Base-by-base conservation (phyloP, 1,284 basidiomycete species). In the Austropuccinia psidii region DNA sequence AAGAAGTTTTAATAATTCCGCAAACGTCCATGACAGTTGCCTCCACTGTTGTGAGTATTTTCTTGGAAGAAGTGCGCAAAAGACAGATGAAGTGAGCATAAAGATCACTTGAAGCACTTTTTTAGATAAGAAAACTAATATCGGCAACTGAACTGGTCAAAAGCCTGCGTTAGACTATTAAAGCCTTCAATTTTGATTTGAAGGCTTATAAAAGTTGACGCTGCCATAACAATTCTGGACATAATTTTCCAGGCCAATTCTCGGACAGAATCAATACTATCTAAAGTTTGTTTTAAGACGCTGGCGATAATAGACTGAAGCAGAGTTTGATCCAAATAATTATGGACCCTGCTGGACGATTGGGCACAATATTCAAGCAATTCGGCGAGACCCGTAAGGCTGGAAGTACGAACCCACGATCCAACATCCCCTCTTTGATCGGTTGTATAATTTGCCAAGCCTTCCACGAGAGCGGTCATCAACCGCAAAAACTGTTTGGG, bases 351-450 rank as follows among this genome's bases (percentile, higher is more conserved):
- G 21, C 24, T 35, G 43, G 31, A 49, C 39, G 49, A 35, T 54
- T 50, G 1, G 13, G 39, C 33, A 54, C 60, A 73, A 33, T 64
- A 49, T 29, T 33, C 39, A 35, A 73, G 13, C 3, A 73, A 24
- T 55, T 35, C 39, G 27, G 50, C 52, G 19, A 92, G 78, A 19
- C 88, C 87, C 61, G 84, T 84, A 75, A 91, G 83, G 78, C 87
- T 87, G 49, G 87, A 84, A n/a, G 90, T 84, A 62, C 96, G 89
- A 35, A 96, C 86, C 94, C 94, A 98, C 0, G 94, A 97, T 33
- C 96, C 96, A 29, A 99, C 90, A 79, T 99, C 96, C 4, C 96
- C 96, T 73, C 96, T 86, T 80, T 96, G 90, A 79, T 98, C 96
- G 37, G 87, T 88, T 1, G 91, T 89, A 79, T 98, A 98, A 82